These are phyloP conservation scores for Butyriboletus appendiculatus DNA, from an alignment of 1,284 basidiomycete genomes.

Conservation along the genomic window DNA sequence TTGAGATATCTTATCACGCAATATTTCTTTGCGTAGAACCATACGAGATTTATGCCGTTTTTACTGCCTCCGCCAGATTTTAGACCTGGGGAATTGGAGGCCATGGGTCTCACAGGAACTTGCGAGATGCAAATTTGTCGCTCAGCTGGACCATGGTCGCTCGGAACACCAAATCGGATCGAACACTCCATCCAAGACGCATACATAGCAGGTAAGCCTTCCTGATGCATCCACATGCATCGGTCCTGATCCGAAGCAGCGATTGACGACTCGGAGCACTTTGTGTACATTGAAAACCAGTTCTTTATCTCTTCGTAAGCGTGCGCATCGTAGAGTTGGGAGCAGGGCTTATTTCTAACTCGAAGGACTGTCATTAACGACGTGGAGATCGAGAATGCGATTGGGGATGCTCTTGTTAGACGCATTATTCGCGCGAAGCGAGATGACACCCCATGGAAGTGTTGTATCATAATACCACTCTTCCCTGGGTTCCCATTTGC, in stretches of 20 bases:
- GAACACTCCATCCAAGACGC: slow-evolving; percentile 97
- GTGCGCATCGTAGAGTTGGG: neutral
- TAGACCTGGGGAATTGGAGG: slow-evolving; percentile 76
- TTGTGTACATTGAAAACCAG: slow-evolving; percentile 96
- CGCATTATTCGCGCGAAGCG: slow-evolving; percentile 90
- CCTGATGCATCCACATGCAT: neutral
- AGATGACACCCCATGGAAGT: slow-evolving; percentile 86
- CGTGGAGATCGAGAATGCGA: slow-evolving; percentile 88
- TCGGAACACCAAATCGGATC: slow-evolving; percentile 84
- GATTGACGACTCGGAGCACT: slow-evolving; percentile 93
- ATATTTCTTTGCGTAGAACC: slow-evolving; percentile 58
- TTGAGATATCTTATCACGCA: neutral
- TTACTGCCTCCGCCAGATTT: slow-evolving; percentile 94
- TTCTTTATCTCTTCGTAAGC: slow-evolving; percentile 95
- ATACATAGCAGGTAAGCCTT: slow-evolving; percentile 76
- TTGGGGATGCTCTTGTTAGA: slow-evolving; percentile 92
- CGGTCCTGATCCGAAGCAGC: slow-evolving; percentile 47
- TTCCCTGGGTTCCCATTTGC: slow-evolving; percentile 95
- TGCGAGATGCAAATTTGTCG: slow-evolving; percentile 98
- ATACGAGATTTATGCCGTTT: slow-evolving; percentile 91
- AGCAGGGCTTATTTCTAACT: slow-evolving; percentile 4
- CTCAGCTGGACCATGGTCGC: slow-evolving; percentile 94
- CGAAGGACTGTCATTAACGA: slow-evolving; percentile 83
- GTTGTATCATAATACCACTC: slow-evolving; percentile 91
- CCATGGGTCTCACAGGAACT: slow-evolving; percentile 89